Percentiles rank a stretch among this genome's conserved stretches.
Conservation (phyloP, 257 asterid species). For the Solanum piurae region DNA sequence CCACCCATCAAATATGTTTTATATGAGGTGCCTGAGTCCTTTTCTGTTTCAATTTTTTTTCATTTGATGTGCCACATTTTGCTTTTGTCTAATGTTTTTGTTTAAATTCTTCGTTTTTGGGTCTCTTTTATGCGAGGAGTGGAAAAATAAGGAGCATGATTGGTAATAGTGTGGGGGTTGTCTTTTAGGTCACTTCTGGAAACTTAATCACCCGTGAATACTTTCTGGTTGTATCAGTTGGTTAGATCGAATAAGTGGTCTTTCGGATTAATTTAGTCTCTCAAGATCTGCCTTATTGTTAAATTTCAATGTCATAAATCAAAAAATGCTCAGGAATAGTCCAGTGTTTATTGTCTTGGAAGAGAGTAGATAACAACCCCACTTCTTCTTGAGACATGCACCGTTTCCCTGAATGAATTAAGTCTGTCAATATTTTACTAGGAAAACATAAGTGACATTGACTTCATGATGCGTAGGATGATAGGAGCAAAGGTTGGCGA, state of each 20-base stretch:
- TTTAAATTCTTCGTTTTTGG: background rate
- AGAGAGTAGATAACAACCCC: background rate
- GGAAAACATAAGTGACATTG: background rate
- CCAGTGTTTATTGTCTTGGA: background rate
- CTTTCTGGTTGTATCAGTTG: background rate
- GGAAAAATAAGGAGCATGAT: background rate
- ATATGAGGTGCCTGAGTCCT: conserved; percentile 8
- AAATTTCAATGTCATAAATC: background rate
- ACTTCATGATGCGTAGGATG: conserved; percentile 6
- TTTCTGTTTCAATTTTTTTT: background rate
- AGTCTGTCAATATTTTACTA: background rate
- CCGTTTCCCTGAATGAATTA: background rate
- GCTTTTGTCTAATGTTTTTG: background rate
- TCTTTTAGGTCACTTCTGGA: background rate
- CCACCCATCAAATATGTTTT: conserved; percentile 14
- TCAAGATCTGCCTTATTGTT: background rate
- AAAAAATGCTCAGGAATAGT: background rate
- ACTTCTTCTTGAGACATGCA: background rate
- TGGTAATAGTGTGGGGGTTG: background rate
- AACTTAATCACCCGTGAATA: background rate
- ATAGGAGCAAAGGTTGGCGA: conserved; percentile 17
- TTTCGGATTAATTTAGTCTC: background rate
- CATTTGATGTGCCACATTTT: background rate
- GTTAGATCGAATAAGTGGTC: background rate
- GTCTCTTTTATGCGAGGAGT: background rate